Conservation (phyloP, 2,329 filamentous ascomycete genomes). For the Chrysoporthe cubensis region DNA sequence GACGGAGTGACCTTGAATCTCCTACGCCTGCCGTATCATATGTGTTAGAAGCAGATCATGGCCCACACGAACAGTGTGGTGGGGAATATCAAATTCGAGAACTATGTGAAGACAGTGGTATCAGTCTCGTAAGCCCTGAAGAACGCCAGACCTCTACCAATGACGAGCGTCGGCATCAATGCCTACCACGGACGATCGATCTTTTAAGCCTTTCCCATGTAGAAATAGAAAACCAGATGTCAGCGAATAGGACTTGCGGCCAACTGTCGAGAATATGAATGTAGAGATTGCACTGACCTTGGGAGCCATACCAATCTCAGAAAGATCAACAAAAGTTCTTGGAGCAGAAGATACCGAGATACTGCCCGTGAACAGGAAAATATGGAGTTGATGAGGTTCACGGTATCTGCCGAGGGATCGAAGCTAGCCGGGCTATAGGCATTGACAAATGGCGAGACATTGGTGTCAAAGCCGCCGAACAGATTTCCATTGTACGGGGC, state of each 20-base stretch:
- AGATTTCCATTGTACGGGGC: constrained; percentile 44
- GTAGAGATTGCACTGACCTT: constrained; percentile 25
- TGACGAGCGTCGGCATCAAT: constrained; percentile 54
- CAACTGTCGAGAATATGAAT: background rate
- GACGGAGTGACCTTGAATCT: constrained; percentile 41
- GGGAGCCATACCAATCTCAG: constrained; percentile 48
- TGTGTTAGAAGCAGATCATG: constrained; percentile 48
- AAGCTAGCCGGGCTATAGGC: constrained; percentile 47
- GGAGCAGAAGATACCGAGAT: constrained; percentile 48
- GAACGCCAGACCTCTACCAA: constrained; percentile 48
- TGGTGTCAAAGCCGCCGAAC: constrained; percentile 46
- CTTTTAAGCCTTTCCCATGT: constrained; percentile 40
- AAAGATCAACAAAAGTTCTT: constrained; percentile 48
- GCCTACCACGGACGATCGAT: constrained; percentile 42
- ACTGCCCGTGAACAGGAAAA: constrained; percentile 48
- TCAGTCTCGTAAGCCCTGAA: constrained; percentile 48
- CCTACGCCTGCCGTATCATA: constrained; percentile 49
- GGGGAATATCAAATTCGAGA: constrained; percentile 50
- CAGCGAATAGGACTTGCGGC: background rate
- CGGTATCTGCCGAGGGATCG: constrained; percentile 47
- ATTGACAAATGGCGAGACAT: constrained; percentile 51
- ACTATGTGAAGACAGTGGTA: constrained; percentile 50
- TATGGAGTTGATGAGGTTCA: constrained; percentile 53
- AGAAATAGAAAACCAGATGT: background rate
- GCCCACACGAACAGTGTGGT: constrained; percentile 49